Base-by-base conservation (phyloP, 345 rosid genomes). In the Salix exigua region DNA sequence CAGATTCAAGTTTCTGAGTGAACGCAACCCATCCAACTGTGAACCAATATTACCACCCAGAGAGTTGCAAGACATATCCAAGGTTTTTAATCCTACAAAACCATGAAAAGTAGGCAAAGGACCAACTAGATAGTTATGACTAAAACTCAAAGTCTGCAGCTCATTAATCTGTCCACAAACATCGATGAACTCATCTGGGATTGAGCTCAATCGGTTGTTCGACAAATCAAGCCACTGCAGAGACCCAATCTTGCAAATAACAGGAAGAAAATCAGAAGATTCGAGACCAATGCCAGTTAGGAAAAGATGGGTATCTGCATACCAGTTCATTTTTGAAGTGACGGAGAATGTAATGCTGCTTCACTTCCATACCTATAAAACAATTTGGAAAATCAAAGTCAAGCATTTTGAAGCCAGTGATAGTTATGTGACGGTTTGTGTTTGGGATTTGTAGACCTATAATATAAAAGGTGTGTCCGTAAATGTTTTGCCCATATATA, bases 161-260 rank as follows among this genome's bases (percentile, higher is more conserved):
- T 82, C 88, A 66, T 23, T 44, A 19, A 89, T 83, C 73, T 31
- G 42, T 44, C 87, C 86, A 64, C 97, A 89, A n/a, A 63, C 66
- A 26, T 37, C 58, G 35, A 86, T 25, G 75, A 89, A 91, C 50
- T 58, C 88, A 53, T 19, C 68, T 26, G 93, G 93, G 74, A 92
- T 85, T 69, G 83, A 83, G 78, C 71, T n/a, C 37, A 94, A 82
- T 2, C 3, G 30, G 88, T 91, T 94, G 79, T 65, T 14, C n/a
- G 94, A 92, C 35, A 82, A 77, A 69, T 91, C 87, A 63, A 94
- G 91, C 67, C 65, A 78, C 79, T 79, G 85, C 78, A 91, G 78
- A 80, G 98, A 84, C 55, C 75, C 60, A 77, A 92, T 84, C 66
- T 83, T 65, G 87, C 91, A 94, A 69, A 86, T 73, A 31, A 77